Conservation (phyloP, 2,329 filamentous ascomycete species). For the Colletotrichum echinochloae region DNA sequence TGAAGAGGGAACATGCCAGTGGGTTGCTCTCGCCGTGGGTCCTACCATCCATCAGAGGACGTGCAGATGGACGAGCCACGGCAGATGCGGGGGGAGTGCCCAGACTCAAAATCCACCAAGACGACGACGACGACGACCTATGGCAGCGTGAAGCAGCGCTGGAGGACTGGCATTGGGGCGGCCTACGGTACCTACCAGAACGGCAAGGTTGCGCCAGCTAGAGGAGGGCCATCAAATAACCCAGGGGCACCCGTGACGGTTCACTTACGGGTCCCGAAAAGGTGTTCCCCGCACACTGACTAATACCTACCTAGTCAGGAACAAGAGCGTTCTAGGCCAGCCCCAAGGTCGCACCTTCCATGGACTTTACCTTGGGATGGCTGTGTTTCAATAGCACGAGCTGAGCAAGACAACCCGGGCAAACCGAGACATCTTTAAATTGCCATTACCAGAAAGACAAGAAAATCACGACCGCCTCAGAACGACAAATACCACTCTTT, state of each 20-base stretch:
- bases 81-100: neutral
- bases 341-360: neutral
- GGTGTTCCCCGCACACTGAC: conserved; percentile 16
- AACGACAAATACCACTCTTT: conserved; percentile 7
- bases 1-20: too few species aligned
- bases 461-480: neutral
- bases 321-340: conserved; percentile 26
- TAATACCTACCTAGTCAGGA: conserved; percentile 24
- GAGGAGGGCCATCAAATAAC: conserved; percentile 15
- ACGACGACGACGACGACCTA: neutral
- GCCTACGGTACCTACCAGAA: neutral
- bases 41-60: neutral
- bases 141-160: conserved; percentile 10
- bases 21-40: too few species aligned
- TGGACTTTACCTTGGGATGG: neutral
- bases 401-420: neutral
- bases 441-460: neutral
- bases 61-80: neutral
- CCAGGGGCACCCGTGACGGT: conserved; percentile 13
- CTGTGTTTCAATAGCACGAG: neutral
- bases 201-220: conserved; percentile 3
- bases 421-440: conserved; percentile 17
- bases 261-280: conserved; percentile 1
- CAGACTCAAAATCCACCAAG: neutral
- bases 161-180: neutral